phyloP scores from a whole-genome alignment of 2,329 filamentous ascomycete genomes.

The Hymenoscyphus linearis region DNA sequence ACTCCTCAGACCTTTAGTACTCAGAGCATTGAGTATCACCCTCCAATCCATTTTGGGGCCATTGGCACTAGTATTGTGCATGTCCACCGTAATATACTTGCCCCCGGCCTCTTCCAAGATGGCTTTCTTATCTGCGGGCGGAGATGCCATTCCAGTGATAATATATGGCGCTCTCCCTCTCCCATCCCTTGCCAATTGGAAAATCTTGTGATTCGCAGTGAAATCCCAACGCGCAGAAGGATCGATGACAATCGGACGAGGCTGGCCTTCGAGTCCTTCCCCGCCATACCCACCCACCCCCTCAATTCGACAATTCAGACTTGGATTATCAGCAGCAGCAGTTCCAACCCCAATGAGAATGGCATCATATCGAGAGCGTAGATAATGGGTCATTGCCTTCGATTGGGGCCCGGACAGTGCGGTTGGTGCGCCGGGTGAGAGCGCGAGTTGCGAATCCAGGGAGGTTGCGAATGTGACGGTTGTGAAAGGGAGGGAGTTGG shows the following conservation, averaged over 20 bases:
- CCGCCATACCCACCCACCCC: constrained; percentile 33
- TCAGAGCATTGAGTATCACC: constrained; percentile 3
- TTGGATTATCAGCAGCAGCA: constrained; percentile 75
- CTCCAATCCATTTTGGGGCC: constrained; percentile 7
- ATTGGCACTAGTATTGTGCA: neutral
- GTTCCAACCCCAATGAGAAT: constrained; percentile 83
- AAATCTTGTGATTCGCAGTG: constrained; percentile 55
- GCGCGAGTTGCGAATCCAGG: constrained; percentile 73
- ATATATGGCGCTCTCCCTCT: constrained; percentile 72
- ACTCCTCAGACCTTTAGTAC: constrained; percentile 47
- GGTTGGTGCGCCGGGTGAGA: constrained; percentile 69
- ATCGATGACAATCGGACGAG: constrained; percentile 76
- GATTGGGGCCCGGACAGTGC: constrained; percentile 73
- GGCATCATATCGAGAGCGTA: constrained; percentile 74
- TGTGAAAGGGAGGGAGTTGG: constrained; percentile 1
- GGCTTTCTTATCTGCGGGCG: constrained; percentile 1
- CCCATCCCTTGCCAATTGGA: constrained; percentile 58
- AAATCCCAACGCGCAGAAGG: constrained; percentile 68
- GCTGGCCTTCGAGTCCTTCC: constrained; percentile 53
- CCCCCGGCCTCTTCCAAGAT: constrained; percentile 5
- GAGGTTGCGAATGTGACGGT: constrained; percentile 89
- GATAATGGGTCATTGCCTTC: constrained; percentile 87
- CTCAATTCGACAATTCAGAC: constrained; percentile 71
- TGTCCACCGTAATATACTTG: neutral
- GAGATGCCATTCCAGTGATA: constrained; percentile 33